These are phyloP conservation scores for Cyclotella kingstonii DNA, from an alignment of 108 stramenopile genomes.

Conservation along the genomic window DNA sequence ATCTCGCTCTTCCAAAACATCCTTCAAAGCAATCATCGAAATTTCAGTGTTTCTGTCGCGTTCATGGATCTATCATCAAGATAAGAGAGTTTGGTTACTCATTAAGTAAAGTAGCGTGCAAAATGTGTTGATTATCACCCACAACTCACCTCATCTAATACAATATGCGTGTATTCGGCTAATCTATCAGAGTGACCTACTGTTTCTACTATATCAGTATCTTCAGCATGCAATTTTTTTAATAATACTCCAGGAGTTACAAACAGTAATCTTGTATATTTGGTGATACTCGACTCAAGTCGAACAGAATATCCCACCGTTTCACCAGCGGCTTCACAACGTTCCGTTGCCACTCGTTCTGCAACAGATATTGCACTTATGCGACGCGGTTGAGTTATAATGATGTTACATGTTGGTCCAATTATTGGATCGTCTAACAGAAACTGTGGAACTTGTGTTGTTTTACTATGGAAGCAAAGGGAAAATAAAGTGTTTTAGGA, in stretches of 20 bases:
- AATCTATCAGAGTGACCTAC: no score
- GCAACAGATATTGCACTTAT: slow-evolving; percentile 82
- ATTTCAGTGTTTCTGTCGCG: slow-evolving; percentile 90
- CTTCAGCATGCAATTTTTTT: slow-evolving; percentile 63
- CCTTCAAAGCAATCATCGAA: slow-evolving; percentile 81
- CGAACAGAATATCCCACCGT: slow-evolving; percentile 86
- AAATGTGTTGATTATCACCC: no score
- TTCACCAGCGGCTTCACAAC: slow-evolving; percentile 44
- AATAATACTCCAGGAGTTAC: slow-evolving; percentile 90
- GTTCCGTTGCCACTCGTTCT: slow-evolving; percentile 77
- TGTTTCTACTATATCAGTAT: neutral
- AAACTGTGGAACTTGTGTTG: slow-evolving; percentile 90
- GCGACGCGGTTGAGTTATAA: slow-evolving; percentile 85
- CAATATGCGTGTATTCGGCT: slow-evolving; percentile 74
- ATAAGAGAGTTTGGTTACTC: neutral
- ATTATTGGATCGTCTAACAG: slow-evolving; percentile 54
- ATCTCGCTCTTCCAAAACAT: slow-evolving; percentile 60
- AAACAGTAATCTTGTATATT: slow-evolving; percentile 81
- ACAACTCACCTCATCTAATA: slow-evolving; percentile 86
- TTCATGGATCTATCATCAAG: slow-evolving; percentile 72
- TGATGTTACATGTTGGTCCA: slow-evolving; percentile 60
- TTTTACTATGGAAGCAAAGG: slow-evolving; percentile 44
- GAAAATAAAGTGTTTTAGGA: neutral
- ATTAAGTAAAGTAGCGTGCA: no score
- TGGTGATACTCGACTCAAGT: slow-evolving; percentile 55